Evolutionary conservation across 768 basidiomycete genomes (phyloP), one percentile per base, ranked within the genome.

Genomic region (Flagelloscypha sp.): DNA sequence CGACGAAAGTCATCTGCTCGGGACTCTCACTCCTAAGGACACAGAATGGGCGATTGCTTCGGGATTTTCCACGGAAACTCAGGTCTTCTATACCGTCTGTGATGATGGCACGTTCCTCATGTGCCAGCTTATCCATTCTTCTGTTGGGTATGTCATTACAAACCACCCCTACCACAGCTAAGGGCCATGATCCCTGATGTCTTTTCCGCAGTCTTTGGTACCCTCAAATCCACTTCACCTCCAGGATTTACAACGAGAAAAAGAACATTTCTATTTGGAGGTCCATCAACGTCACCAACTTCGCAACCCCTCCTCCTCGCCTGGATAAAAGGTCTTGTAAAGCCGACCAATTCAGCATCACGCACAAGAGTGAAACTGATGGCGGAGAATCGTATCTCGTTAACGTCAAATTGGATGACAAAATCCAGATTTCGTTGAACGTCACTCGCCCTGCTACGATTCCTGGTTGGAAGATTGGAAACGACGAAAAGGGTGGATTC

Each of bases 161-260:
- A n/a, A 23, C 41, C 18, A 23, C 19, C n/a, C n/a, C n/a, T n/a
- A n/a, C n/a, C n/a, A n/a, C n/a, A n/a, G n/a, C n/a, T n/a, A n/a
- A n/a, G n/a, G n/a, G n/a, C n/a, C n/a, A n/a, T 38, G 22, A 36
- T 40, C 46, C 34, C 23, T 39, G 35, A 25, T 35, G 40, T 33
- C 32, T 23, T 37, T 44, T 47, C 10, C 41, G 38, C 49, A 94
- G 92, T 16, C 56, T 97, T 41, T 92, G 93, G 79, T 93, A 85
- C 53, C 92, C 95, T 3, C 87, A 83, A 20, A 80, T 94, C 49
- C 94, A 99, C 58, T 88, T 97, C 57, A 85, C 79, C 4, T 92
- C 80, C 77, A 94, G 92, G 61, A 60, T 84, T 33, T 81, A 74
- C 63, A 74, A 95, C 50, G 80, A 89, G 5, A 68, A 72, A 43